Conservation (phyloP, 371 early-diverging fungal genomes). For the Mucor plumbeus region DNA sequence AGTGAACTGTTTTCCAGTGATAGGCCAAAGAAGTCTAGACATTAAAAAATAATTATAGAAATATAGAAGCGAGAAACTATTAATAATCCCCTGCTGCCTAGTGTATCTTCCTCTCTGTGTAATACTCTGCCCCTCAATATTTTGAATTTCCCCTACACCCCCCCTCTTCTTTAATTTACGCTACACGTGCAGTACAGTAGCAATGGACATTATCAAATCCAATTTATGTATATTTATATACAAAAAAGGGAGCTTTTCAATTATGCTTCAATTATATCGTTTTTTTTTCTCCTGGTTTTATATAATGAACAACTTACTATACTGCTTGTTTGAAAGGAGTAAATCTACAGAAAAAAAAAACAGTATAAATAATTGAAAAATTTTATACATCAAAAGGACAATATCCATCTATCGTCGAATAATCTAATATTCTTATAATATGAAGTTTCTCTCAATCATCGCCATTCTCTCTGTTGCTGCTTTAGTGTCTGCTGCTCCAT, state of each 20-base stretch:
- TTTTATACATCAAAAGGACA: background rate
- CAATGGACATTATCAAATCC: background rate
- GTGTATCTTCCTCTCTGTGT: background rate
- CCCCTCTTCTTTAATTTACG: background rate
- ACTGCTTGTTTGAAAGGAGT: conserved; percentile 5
- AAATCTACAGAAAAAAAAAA: background rate
- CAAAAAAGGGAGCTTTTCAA: background rate
- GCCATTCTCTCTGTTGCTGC: conserved; percentile 18
- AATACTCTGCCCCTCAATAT: background rate
- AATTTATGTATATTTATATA: background rate
- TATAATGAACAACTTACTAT: background rate
- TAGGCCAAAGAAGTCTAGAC: conserved; percentile 17
- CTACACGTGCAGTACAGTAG: conserved; percentile 5
- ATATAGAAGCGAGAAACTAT: background rate
- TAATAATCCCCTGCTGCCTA: conserved; percentile 1
- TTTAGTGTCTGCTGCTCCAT: conserved; percentile 19
- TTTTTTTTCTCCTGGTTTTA: background rate
- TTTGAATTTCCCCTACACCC: background rate
- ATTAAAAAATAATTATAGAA: background rate
- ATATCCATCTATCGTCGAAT: background rate
- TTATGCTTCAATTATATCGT: background rate
- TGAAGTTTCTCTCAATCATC: conserved; percentile 16
- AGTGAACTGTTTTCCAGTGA: conserved; percentile 11
- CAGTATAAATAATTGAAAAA: conserved; percentile 10
- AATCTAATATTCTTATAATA: conserved; percentile 2